These are phyloP conservation scores for Paecilomyces sp. DNA, from an alignment of 2,329 filamentous ascomycete genomes.

Conservation along the genomic window DNA sequence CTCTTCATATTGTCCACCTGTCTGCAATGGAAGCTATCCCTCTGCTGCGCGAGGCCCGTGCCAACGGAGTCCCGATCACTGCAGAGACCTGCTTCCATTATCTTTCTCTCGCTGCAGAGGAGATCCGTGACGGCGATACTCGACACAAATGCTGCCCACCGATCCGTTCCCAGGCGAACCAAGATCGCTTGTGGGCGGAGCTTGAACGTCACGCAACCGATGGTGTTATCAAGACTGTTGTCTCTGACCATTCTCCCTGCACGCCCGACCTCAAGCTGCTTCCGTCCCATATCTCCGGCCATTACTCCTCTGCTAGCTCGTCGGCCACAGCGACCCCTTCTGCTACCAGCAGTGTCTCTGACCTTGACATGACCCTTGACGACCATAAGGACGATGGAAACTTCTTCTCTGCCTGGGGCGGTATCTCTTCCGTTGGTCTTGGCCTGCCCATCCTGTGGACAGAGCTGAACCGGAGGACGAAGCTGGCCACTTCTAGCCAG, in stretches of 20 bases:
- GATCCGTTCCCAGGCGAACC: slow-evolving; percentile 73
- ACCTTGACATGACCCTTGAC: slow-evolving; percentile 17
- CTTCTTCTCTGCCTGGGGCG: slow-evolving; percentile 95
- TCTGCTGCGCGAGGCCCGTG: slow-evolving; percentile 65
- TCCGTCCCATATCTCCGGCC: slow-evolving; percentile 59
- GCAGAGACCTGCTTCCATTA: slow-evolving; percentile 97
- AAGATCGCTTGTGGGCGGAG: slow-evolving; percentile 82
- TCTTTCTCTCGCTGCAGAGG: slow-evolving; percentile 73
- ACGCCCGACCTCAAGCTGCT: slow-evolving; percentile 90
- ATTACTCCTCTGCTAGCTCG: slow-evolving; percentile 20
- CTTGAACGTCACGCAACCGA: slow-evolving; percentile 53
- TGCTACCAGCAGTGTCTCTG: slow-evolving; percentile 11
- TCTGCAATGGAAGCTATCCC: slow-evolving; percentile 86
- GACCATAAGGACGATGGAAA: slow-evolving; percentile 54
- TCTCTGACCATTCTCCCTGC: slow-evolving; percentile 93
- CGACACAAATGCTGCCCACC: slow-evolving; percentile 93
- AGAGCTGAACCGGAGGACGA: slow-evolving; percentile 56
- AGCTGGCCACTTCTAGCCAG: slow-evolving; percentile 32
- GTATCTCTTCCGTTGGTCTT: slow-evolving; percentile 87
- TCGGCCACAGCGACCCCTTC: slow-evolving; percentile 6
- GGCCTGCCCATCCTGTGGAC: slow-evolving; percentile 88
- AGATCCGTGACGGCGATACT: slow-evolving; percentile 77
- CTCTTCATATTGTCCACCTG: slow-evolving; percentile 88
- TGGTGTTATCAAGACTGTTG: slow-evolving; percentile 82
- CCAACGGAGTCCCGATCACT: slow-evolving; percentile 72